Base-by-base conservation (phyloP, 345 rosid genomes). In the Stellera chamaejasme region DNA sequence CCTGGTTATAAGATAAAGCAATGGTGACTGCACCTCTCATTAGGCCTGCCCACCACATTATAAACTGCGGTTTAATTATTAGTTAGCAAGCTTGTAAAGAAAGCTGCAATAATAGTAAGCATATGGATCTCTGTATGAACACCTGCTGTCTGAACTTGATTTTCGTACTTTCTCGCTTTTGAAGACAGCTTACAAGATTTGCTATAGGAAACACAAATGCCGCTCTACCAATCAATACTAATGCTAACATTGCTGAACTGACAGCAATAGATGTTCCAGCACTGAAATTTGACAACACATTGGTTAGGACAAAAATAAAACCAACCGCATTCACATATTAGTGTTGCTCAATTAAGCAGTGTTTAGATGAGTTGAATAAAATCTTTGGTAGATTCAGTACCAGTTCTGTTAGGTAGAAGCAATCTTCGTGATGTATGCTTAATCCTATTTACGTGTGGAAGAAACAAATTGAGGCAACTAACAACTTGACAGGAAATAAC, bases 11-110 rank as follows among this genome's bases (percentile, higher is more conserved):
- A 26, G 90, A 80, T 56, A 85, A 60, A 27, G 94, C 94, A 60
- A 80, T 70, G 0, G 94, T 80, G 25, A 85, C 84, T 10, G 94
- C 89, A 48, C 94, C 89, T 81, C 94, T 74, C 83, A 82, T 73
- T 10, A 85, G 70, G 64, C 90, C 94, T 42, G 94, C 90, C 83
- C 90, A 85, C 94, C 90, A 82, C 70, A 80, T 80, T 54, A 80
- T 72, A 60, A 82, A 78, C 94, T 85, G 79, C 60, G 47, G 28
- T 61, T 64, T 54, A 23, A 56, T 8, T 32, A 59, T 28, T 23
- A 32, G 70, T 63, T 44, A 70, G 74, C 47, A 54, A 12, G 32
- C 41, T 8, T 32, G 13, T 36, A 15, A 45, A 25, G 0, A 60
- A 52, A 57, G 47, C 50, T 47, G 13, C 44, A 43, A 50, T 13